These are phyloP conservation scores for Trichosporon inkin DNA, from an alignment of 1,284 basidiomycete genomes.

Conservation along the genomic window DNA sequence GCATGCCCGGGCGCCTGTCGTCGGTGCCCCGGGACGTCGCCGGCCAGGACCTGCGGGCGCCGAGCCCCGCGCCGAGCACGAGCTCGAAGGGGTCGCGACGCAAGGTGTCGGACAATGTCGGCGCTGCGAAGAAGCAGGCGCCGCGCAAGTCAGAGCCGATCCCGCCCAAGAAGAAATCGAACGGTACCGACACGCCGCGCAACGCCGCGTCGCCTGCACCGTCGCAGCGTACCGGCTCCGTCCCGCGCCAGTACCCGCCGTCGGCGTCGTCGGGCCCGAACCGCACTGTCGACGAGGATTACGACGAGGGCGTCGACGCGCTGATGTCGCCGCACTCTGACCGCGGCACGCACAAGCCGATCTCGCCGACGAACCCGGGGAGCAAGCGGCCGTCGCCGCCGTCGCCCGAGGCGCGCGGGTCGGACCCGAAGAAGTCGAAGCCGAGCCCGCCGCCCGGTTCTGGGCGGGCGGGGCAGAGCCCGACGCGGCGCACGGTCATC, in stretches of 20 bases:
- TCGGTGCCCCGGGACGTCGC: slow-evolving; percentile 15
- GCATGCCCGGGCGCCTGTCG: slow-evolving; percentile 11
- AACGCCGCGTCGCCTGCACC: slow-evolving; percentile 21
- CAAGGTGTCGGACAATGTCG: slow-evolving; percentile 19
- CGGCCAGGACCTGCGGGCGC: slow-evolving; percentile 28
- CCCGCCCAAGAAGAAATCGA: slow-evolving; percentile 7
- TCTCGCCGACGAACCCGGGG: slow-evolving; percentile 19
- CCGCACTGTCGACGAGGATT: slow-evolving; percentile 47
- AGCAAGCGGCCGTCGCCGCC: slow-evolving; percentile 34
- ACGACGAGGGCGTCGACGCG: slow-evolving; percentile 50
- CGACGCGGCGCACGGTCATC: slow-evolving; percentile 35
- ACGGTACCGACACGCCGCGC: slow-evolving; percentile 12
- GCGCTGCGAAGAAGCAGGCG: neutral
- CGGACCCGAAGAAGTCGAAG: slow-evolving; percentile 32
- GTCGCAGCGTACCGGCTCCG: slow-evolving; percentile 6
- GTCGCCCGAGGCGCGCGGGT: slow-evolving; percentile 28
- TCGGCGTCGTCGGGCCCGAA: slow-evolving; percentile 10
- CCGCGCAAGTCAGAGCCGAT: slow-evolving; percentile 7
- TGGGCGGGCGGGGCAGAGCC: slow-evolving; percentile 4
- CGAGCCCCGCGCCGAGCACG: slow-evolving; percentile 38
- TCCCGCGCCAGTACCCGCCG: neutral
- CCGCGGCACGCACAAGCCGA: slow-evolving; percentile 23
- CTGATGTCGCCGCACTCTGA: slow-evolving; percentile 48
- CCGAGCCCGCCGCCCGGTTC: slow-evolving; percentile 21
- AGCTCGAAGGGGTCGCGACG: slow-evolving; percentile 27